Evolutionary conservation across 2,329 filamentous ascomycete species (phyloP).

Genomic region (Ophiocordyceps sinensis): DNA sequence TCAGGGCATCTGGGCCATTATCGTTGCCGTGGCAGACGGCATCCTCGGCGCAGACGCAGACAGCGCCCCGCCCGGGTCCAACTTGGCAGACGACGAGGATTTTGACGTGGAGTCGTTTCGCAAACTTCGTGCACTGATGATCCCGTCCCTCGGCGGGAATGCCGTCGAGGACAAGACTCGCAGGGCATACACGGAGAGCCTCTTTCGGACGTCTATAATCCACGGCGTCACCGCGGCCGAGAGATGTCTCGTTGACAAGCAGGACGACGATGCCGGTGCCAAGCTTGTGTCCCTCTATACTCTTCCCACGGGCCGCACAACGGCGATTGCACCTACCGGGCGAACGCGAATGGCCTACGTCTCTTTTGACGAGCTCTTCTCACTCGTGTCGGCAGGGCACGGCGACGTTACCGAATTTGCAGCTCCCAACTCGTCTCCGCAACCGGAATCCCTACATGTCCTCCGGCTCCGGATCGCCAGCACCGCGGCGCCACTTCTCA

Average conservation of each 20-base stretch:
- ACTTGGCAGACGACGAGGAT: slow-evolving; percentile 53
- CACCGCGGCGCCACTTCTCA: slow-evolving; percentile 65
- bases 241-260: slow-evolving; percentile 34
- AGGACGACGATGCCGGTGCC: slow-evolving; percentile 10
- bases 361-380: slow-evolving; percentile 66
- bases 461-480: slow-evolving; percentile 50
- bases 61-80: slow-evolving; percentile 25
- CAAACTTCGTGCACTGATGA: slow-evolving; percentile 55
- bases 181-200: slow-evolving; percentile 53
- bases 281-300: slow-evolving; percentile 47
- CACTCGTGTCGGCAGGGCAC: slow-evolving; percentile 37
- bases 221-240: slow-evolving; percentile 47
- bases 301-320: slow-evolving; percentile 56
- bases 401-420: not conserved
- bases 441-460: slow-evolving; percentile 5
- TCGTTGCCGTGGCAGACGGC: slow-evolving; percentile 52
- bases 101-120: slow-evolving; percentile 71
- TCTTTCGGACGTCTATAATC: slow-evolving; percentile 74
- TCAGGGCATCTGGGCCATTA: slow-evolving; percentile 53
- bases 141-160: slow-evolving; percentile 54
- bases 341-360: slow-evolving; percentile 65
- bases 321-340: slow-evolving; percentile 46
- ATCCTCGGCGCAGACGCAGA: slow-evolving; percentile 52
- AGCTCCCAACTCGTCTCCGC: not conserved
- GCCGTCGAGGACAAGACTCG: slow-evolving; percentile 53